A percentile compares a stretch with the other conserved stretches of the same genome.
Conservation (phyloP, 2,329 filamentous ascomycete genomes). For the Dendryphion nanum region DNA sequence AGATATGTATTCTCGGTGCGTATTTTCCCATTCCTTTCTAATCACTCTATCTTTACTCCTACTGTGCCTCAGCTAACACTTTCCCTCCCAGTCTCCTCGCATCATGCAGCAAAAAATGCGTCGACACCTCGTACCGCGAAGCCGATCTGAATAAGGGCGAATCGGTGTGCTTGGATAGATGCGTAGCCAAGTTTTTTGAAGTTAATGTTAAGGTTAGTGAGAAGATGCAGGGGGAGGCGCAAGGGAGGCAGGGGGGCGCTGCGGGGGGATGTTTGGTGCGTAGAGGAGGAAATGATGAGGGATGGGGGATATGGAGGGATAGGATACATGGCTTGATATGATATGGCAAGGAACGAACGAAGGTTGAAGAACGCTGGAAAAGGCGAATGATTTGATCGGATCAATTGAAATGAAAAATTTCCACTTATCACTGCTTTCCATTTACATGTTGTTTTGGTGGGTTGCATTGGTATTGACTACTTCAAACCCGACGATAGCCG, state of each 20-base stretch:
- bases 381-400: no score
- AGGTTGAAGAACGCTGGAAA: no score
- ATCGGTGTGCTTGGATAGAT: conserved; percentile 95
- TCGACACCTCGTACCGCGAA: conserved; percentile 90
- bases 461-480: no score
- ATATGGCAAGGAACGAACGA: no score
- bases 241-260: conserved; percentile 56
- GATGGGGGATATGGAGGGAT: no score
- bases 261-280: conserved; percentile 28
- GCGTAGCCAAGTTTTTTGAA: conserved; percentile 97
- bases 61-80: background rate
- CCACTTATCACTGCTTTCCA: no score
- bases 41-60: background rate
- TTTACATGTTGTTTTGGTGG: no score
- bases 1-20: conserved; percentile 96
- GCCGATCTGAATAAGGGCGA: conserved; percentile 98
- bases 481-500: no score
- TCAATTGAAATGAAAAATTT: no score
- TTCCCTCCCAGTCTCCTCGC: conserved; percentile 65
- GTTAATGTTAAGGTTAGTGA: conserved; percentile 97
- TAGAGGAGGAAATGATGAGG: no score
- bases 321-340: no score
- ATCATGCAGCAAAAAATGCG: conserved; percentile 91
- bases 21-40: background rate
- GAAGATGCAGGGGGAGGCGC: conserved; percentile 87